Base-by-base conservation (phyloP, 306 rosid genomes). In the Quercus parvula region DNA sequence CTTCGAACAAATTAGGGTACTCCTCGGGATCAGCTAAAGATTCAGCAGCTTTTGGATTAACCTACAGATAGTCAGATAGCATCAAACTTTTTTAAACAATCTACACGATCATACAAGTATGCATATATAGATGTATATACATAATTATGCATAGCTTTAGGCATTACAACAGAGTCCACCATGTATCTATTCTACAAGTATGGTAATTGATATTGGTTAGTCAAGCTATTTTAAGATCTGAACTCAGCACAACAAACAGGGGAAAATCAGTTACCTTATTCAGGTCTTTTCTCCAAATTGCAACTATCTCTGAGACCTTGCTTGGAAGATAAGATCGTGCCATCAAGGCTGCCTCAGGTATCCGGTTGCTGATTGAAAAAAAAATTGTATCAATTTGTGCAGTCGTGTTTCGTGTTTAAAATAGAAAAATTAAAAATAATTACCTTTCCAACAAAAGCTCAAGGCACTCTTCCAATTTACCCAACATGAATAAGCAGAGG, bases 291-390 rank as follows among this genome's bases (percentile, higher is more conserved):
- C 93, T 91, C 99, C 99, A 96, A 74, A 93, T 91, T 69, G 97
- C 91, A 71, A 96, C 98, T 80, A 96, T 91, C 89, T 96, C 98
- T 28, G 98, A 87, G 55, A 96, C 98, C 89, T 93, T 93, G 85
- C 99, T 93, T 70, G 99, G 99, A 84, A 96, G 98, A 90, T 96
- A 96, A 57, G 99, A 96, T 81, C 99, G 91, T 64, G 98, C 99
- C 98, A 96, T 91, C 79, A 96, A 87, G 77, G 99, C 98, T 75
- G 99, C 99, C 88, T 96, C 99, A 41, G 99, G 99, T 82, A 96
- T 96, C 87, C 99, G 92, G 75, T 93, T 93, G 88, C 99, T 96
- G 92, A 80, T 72, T 81, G 85, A 72, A 67, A 52, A 44, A 66
- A 44, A 66, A 64, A 74, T 51, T 52, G 56, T 81, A 75, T 56